These are phyloP conservation scores for Alnus rubra DNA, from an alignment of 306 rosid species.

Conservation along the genomic window DNA sequence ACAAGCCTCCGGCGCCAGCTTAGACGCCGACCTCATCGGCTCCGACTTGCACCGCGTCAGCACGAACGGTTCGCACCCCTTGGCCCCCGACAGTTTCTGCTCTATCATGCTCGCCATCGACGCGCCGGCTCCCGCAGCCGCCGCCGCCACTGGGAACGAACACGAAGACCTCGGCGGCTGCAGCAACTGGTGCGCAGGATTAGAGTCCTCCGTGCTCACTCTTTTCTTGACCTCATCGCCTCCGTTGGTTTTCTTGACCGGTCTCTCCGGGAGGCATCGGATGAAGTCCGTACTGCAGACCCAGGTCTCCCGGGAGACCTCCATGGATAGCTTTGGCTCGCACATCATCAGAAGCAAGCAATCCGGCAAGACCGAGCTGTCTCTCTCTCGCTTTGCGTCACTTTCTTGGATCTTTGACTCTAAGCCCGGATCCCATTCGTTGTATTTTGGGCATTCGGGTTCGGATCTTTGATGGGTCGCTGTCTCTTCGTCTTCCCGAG, in stretches of 20 bases:
- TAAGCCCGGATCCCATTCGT: background rate
- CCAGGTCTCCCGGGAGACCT: slow-evolving; percentile 96
- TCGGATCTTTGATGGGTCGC: slow-evolving; percentile 29
- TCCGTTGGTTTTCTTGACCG: slow-evolving; percentile 28
- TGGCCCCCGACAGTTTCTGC: slow-evolving; percentile 68
- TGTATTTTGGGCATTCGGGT: slow-evolving; percentile 20
- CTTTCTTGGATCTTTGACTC: slow-evolving; percentile 40
- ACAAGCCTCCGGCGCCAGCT: slow-evolving; percentile 71
- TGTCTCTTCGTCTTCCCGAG: slow-evolving; percentile 27
- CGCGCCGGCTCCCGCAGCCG: slow-evolving; percentile 27
- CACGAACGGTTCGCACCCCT: slow-evolving; percentile 77
- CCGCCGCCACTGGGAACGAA: slow-evolving; percentile 52
- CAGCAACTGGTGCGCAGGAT: slow-evolving; percentile 24
- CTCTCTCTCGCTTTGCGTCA: slow-evolving; percentile 27
- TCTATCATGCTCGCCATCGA: slow-evolving; percentile 78
- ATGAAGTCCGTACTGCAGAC: slow-evolving; percentile 83
- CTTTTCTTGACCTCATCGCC: slow-evolving; percentile 42
- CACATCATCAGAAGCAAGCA: slow-evolving; percentile 95
- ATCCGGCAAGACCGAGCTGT: slow-evolving; percentile 53
- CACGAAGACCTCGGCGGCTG: slow-evolving; percentile 87
- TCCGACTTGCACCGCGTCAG: slow-evolving; percentile 94
- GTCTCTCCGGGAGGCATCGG: slow-evolving; percentile 71
- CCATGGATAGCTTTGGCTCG: slow-evolving; percentile 97
- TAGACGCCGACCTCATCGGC: slow-evolving; percentile 77
- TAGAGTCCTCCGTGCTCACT: slow-evolving; percentile 22